Percentiles rank a stretch among this genome's conserved stretches.
These are phyloP conservation scores for Mrakia hoshinonis DNA, from an alignment of 768 basidiomycete genomes.

Conservation along the genomic window DNA sequence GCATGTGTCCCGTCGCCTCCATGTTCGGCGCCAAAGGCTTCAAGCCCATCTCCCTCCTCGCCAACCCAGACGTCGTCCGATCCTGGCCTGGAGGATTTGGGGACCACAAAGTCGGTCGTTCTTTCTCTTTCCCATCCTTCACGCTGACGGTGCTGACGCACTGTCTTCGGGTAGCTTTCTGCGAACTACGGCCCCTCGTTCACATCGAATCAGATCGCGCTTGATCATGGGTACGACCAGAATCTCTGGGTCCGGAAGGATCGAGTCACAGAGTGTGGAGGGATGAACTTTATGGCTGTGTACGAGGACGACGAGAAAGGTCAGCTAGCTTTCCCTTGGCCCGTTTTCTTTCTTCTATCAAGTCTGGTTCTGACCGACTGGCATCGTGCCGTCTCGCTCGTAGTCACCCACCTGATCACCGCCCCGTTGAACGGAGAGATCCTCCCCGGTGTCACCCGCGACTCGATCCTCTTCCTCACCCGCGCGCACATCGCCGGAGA, in stretches of 20 bases:
- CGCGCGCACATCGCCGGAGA: constrained; percentile 52
- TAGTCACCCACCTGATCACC: constrained; percentile 16
- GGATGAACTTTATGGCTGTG: constrained; percentile 48
- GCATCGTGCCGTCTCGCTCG: not conserved
- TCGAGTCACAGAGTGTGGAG: constrained; percentile 51
- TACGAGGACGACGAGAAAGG: constrained; percentile 9
- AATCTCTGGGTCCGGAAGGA: constrained; percentile 50
- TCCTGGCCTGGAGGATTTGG: constrained; percentile 87
- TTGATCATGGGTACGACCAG: constrained; percentile 30
- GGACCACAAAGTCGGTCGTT: constrained; percentile 44
- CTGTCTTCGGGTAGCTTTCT: constrained; percentile 35
- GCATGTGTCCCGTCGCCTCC: constrained; percentile 32
- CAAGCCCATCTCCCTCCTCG: constrained; percentile 30
- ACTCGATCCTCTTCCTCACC: constrained; percentile 55
- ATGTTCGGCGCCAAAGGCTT: constrained; percentile 31
- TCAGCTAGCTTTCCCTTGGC: not conserved
- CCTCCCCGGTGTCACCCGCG: constrained; percentile 21
- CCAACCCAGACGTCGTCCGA: constrained; percentile 68
- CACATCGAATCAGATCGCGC: constrained; percentile 26
- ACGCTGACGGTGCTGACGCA: no score
- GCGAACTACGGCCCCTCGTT: constrained; percentile 33
- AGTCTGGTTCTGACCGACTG: not conserved
- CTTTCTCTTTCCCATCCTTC: no score
- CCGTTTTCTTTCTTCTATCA: not conserved
- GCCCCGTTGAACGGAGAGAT: constrained; percentile 22